phyloP scores from a whole-genome alignment of 306 rosid genomes.

The Dryas octopetala region DNA sequence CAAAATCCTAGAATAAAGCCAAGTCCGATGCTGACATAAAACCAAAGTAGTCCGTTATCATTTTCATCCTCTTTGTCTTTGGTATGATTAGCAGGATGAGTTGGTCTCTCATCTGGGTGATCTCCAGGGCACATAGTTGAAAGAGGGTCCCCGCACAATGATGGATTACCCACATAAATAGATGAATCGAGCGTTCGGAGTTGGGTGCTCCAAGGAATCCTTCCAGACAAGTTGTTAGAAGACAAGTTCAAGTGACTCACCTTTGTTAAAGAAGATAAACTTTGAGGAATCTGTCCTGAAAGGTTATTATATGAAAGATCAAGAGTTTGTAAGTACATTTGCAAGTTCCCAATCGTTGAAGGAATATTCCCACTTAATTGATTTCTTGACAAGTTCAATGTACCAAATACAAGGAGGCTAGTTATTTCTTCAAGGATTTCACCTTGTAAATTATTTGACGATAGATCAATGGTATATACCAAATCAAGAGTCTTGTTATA shows the following conservation, averaged over 20 bases:
- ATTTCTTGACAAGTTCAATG: constrained; percentile 15
- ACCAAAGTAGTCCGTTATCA: background rate
- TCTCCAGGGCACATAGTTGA: background rate
- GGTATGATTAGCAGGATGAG: background rate
- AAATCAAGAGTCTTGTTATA: too few species aligned
- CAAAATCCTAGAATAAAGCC: constrained; percentile 17
- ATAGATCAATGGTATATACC: background rate
- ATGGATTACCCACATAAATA: background rate
- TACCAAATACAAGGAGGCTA: background rate
- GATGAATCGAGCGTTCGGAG: constrained; percentile 3
- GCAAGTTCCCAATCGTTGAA: background rate
- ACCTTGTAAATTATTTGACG: background rate
- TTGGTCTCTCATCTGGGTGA: background rate
- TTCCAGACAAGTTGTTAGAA: constrained; percentile 5
- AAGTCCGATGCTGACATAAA: background rate
- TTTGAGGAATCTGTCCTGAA: constrained; percentile 5
- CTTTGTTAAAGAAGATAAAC: background rate
- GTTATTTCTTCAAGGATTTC: constrained; percentile 2
- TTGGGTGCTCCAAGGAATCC: background rate
- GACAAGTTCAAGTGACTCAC: constrained; percentile 8
- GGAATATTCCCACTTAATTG: constrained; percentile 3
- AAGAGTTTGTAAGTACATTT: background rate
- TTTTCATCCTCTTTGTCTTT: background rate
- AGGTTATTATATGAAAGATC: background rate
- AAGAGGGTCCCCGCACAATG: background rate